Base-by-base conservation (phyloP, 441 rosid species). In the Gossypium schwendimanii region DNA sequence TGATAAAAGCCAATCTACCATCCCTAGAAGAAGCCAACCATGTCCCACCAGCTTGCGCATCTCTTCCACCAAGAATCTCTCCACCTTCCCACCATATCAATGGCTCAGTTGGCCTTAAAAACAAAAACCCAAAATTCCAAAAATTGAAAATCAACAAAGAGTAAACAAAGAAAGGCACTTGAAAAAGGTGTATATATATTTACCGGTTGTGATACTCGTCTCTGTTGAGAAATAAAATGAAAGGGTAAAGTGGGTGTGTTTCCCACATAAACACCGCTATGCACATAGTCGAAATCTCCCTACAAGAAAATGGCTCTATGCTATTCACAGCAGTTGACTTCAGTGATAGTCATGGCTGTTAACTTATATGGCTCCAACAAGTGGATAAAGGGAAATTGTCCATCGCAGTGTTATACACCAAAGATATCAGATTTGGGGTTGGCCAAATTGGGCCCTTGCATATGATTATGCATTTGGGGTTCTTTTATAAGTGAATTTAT, bases 181-280 rank as follows among this genome's bases (percentile, higher is more conserved):
- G 12, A 31, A 58, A 5, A 31, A 47, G 20, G 71, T 65, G 9
- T 1, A 33, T 33, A 28, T 41, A 20, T 1, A 21, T 45, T 47
- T 69, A 87, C 98, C 97, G 82, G 80, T 76, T 71, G 65, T 81
- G 91, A 76, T 75, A 79, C 74, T 94, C 97, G 77, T 92, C 97
- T 82, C 98, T 83, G 81, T 94, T 94, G 73, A 83, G 82, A 24
- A 92, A 76, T 15, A 94, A 78, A 71, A 90, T 75, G 78, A 94
- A 83, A 8, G 90, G 89, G 77, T 92, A 88, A 75, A 85, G 83
- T 17, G 93, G 91, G 81, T 90, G 92, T 77, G 90, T 79, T 82
- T 84, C 88, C 97, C 98, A 92, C 70, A 81, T 36, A 76, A 90
- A 94, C 77, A 82, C 87, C 41, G 88, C 84, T 70, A 92, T 92